Conservation (phyloP, 2,329 filamentous ascomycete species). For the Pestalotiopsis sp. region DNA sequence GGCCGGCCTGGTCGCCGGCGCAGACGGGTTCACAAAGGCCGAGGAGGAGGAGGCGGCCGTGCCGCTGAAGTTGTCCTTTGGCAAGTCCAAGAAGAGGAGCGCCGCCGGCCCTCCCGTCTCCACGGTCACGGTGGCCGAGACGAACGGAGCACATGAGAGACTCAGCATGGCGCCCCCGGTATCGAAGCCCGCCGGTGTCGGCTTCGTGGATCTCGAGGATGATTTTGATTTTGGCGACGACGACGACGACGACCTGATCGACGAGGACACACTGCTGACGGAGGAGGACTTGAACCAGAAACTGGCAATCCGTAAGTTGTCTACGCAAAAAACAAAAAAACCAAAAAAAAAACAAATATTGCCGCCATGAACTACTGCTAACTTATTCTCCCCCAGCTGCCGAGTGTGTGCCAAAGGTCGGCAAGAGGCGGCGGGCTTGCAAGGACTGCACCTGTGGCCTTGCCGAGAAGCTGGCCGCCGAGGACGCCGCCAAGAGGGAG, state of each 20-base stretch:
- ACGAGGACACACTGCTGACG: conserved; percentile 84
- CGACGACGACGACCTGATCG: conserved; percentile 81
- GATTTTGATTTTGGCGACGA: conserved; percentile 65
- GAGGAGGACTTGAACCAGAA: conserved; percentile 80
- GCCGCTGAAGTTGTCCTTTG: conserved; percentile 60
- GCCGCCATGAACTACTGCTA: neutral
- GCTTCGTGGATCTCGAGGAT: conserved; percentile 67
- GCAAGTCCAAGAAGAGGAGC: conserved; percentile 59
- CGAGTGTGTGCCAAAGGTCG: conserved; percentile 83
- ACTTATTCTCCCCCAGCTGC: conserved; percentile 54
- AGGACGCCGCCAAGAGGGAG: conserved; percentile 70
- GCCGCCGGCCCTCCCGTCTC: conserved; percentile 32
- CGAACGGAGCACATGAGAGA: conserved; percentile 38
- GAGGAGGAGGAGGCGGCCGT: conserved; percentile 60
- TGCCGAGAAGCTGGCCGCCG: conserved; percentile 79
- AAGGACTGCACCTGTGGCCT: conserved; percentile 98
- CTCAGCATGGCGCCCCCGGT: conserved; percentile 34
- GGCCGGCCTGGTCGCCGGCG: conserved; percentile 69
- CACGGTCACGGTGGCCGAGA: conserved; percentile 32
- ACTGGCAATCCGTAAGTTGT: conserved; percentile 75
- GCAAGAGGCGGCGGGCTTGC: conserved; percentile 88
- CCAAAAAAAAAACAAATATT: neutral
- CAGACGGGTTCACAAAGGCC: conserved; percentile 72
- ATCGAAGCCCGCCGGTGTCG: conserved; percentile 57
- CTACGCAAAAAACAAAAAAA: neutral